A percentile compares a stretch with the other conserved stretches of the same genome.
phyloP scores from a whole-genome alignment of 2,329 filamentous ascomycete species.

The Didymella keratinophila region DNA sequence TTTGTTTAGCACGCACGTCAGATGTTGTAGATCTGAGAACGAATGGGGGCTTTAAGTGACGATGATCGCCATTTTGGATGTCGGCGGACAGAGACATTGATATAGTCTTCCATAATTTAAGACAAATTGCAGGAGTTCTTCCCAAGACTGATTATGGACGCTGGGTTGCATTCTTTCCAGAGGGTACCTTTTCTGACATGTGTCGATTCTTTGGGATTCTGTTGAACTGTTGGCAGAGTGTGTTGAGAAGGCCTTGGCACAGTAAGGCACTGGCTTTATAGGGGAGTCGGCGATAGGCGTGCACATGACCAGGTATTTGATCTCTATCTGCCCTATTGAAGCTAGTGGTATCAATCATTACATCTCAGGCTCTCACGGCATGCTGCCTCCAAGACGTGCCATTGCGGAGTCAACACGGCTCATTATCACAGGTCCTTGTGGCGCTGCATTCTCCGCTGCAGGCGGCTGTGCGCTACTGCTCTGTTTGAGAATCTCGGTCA shows the following conservation, averaged over 20 bases:
- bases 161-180: too few species aligned
- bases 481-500: not conserved
- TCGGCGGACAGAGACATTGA: too few species aligned
- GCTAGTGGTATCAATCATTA: conserved; percentile 7
- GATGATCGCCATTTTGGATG: too few species aligned
- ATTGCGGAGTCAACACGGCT: not conserved
- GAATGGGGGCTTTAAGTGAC: too few species aligned
- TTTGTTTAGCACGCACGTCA: too few species aligned
- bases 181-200: too few species aligned
- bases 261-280: not conserved
- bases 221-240: too few species aligned
- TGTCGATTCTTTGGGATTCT: too few species aligned
- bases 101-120: too few species aligned
- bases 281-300: not conserved
- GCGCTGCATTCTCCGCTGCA: not conserved
- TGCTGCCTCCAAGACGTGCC: not conserved
- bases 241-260: not conserved
- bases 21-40: too few species aligned
- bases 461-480: not conserved
- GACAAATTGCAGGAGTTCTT: too few species aligned
- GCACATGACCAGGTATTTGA: not conserved
- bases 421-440: not conserved
- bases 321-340: not conserved
- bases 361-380: not conserved
- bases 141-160: too few species aligned